Percentiles rank a stretch among this genome's conserved stretches.
These are phyloP conservation scores for Kwoniella sp. DNA, from an alignment of 768 basidiomycete species.

Conservation along the genomic window DNA sequence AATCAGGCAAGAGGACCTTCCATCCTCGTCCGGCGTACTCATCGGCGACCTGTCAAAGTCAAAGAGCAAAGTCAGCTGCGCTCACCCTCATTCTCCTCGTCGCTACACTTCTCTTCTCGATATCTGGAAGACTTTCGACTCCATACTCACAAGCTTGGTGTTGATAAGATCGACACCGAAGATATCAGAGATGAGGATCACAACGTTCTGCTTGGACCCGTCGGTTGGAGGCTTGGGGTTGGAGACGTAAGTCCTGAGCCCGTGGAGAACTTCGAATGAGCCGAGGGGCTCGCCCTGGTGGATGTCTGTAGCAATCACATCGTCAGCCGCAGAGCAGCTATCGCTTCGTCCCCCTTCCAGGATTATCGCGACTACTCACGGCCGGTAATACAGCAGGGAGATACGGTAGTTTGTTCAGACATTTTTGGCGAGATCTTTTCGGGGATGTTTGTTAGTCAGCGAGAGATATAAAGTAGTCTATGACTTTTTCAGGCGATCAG, in stretches of 20 bases:
- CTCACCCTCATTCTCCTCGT: too few species aligned
- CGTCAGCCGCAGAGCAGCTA: not conserved
- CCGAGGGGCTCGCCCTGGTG: conserved; percentile 56
- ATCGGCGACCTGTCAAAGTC: conserved; percentile 42
- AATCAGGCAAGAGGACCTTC: conserved; percentile 55
- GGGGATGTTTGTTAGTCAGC: not conserved
- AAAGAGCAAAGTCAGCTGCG: too few species aligned
- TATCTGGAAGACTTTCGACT: too few species aligned
- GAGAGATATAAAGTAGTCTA: too few species aligned
- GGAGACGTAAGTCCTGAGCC: conserved; percentile 55
- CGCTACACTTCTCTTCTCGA: not conserved
- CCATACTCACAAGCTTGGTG: conserved; percentile 28
- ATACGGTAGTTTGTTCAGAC: conserved; percentile 44
- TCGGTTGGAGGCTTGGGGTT: conserved; percentile 33
- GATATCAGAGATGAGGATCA: conserved; percentile 56
- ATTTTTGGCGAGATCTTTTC: conserved; percentile 1
- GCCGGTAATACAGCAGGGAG: conserved; percentile 49
- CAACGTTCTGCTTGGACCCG: conserved; percentile 47
- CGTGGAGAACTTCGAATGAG: conserved; percentile 44
- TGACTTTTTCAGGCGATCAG: too few species aligned
- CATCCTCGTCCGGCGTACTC: conserved; percentile 56
- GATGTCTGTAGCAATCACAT: conserved; percentile 43
- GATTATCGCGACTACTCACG: conserved; percentile 44
- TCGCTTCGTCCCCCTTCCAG: not conserved
- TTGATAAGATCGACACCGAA: conserved; percentile 56